Base-by-base conservation (phyloP, 179 eudicot genomes). In the Silene noctiflora region DNA sequence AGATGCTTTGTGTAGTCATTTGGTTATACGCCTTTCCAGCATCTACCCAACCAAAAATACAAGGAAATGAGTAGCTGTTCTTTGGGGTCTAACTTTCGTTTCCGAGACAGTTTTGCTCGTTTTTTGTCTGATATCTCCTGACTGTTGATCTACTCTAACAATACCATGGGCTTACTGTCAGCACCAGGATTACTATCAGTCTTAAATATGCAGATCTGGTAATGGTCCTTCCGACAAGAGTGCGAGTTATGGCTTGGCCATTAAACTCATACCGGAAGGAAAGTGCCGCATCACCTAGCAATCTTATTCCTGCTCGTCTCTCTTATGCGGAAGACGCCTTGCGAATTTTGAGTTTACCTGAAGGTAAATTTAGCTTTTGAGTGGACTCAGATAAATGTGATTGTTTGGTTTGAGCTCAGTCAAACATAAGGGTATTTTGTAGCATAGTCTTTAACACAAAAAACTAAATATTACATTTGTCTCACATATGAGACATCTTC, bases 231-330 rank as follows among this genome's bases (percentile, higher is more conserved):
- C 99, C 98, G 22, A 86, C 97, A 35, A 77, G 84, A 67, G 87
- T 91, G 58, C 91, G 95, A 80, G 98, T 89, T 56, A 80, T 95
- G 81, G 97, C 92, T 78, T 95, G 99, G 99, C 99, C 98, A 6
- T 74, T 86, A 81, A 84, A 85, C 75, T 79, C 83, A 67, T 76
- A 84, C 39, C 81, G 86, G 77, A 86, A 84, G 60, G 90, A 82
- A 53, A 75, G 62, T 71, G 88, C 81, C 78, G 76, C 68, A 29
- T 60, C 75, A 19, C 87, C 86, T 35, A 83, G 77, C 83, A 85
- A 86, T 21, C 79, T 82, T 66, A 79, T 85, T 77, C 97, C 98
- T 17, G 77, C 87, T 21, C 98, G 99, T 62, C 78, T 95, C 71
- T 72, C 87, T 31, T 88, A 89, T 80, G 96, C 98, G 20, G 99